Conservation (phyloP, 2,329 filamentous ascomycete species). For the Pseudocercospora fuligena region DNA sequence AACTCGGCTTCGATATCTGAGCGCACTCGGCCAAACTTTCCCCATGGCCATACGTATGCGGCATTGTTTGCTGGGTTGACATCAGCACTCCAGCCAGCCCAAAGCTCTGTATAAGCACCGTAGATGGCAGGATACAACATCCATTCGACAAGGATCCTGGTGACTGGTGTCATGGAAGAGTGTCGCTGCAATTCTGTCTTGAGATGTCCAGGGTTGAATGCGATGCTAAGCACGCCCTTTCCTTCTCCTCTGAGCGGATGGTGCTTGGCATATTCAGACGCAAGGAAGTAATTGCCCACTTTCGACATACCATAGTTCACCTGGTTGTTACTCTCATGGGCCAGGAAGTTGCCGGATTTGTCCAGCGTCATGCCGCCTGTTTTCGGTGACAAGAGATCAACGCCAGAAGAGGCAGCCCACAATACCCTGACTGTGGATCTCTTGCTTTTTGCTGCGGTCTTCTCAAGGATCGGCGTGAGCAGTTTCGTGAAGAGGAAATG, state of each 20-base stretch:
- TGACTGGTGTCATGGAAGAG: conserved; percentile 12
- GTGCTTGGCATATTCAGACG: conserved; percentile 29
- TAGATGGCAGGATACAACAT: conserved; percentile 34
- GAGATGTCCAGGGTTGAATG: conserved; percentile 42
- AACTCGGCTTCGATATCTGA: conserved; percentile 38
- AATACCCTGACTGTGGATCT: conserved; percentile 37
- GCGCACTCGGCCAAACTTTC: conserved; percentile 37
- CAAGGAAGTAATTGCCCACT: conserved; percentile 36
- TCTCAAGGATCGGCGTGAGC: conserved; percentile 38
- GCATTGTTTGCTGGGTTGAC: conserved; percentile 35
- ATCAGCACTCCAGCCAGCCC: conserved; percentile 36
- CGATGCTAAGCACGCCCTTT: conserved; percentile 34
- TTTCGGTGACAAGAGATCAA: conserved; percentile 28
- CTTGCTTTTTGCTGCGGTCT: conserved; percentile 32
- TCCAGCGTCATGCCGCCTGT: conserved; percentile 22
- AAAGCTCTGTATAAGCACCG: conserved; percentile 43
- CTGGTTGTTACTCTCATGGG: conserved; percentile 6
- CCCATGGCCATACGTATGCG: conserved; percentile 42
- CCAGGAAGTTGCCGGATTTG: background rate
- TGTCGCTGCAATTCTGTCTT: conserved; percentile 38
- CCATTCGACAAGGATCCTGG: conserved; percentile 11
- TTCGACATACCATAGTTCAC: conserved; percentile 38
- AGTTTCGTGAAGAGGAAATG: conserved; percentile 41
- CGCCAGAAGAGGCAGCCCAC: conserved; percentile 38
- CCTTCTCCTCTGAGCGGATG: background rate